Evolutionary conservation across 1,284 basidiomycete species (phyloP), one percentile per base, ranked within the genome.

Genomic region (Rhizopogon parksii): DNA sequence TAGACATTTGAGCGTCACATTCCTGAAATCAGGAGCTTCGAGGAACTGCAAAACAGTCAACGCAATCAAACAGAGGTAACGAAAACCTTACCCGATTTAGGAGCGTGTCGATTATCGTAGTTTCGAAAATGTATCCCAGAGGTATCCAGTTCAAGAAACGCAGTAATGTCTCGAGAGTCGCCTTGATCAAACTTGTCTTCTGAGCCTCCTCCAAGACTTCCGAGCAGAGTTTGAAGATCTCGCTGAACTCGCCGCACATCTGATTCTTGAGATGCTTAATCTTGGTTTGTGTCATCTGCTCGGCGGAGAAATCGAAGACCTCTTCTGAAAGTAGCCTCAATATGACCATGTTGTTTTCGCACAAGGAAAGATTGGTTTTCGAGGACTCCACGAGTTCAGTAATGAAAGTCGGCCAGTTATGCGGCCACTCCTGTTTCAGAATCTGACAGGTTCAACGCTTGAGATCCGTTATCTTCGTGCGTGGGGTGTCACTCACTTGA

Each of bases 301-400:
- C 96, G 2, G 95, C 93, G 4, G 95, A 98, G 71, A 90, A 99
- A 71, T 99, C 96, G 65, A 99, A 99, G 57, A 99, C 94, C 70
- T 99, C 96, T 67, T 99, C 96, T 0, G 94, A 97, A 14, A 99
- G 78, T n/a, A 99, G 78, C 67, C 93, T 92, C 58, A 99, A 78
- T 67, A 99, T 99, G 68, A 94, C 83, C 96, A 99, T 99, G 76
- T 99, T 99, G 79, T 99, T 99, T 72, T 99, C 96, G 78, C 96
- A 99, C 27, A 99, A 82, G 1, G 92, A 88, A 36, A 99, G 81
- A 65, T 95, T 98, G 38, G 92, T 92, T 70, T 95, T 95, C 50
- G 95, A 98, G 6, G 95, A 97, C 57, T 95, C 88, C 54, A 99
- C 94, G 51, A 99, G 91, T 67, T 99, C 96, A 6, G 93, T 87